These are phyloP conservation scores for Fraxinus americana DNA, from an alignment of 257 asterid genomes.

Conservation along the genomic window DNA sequence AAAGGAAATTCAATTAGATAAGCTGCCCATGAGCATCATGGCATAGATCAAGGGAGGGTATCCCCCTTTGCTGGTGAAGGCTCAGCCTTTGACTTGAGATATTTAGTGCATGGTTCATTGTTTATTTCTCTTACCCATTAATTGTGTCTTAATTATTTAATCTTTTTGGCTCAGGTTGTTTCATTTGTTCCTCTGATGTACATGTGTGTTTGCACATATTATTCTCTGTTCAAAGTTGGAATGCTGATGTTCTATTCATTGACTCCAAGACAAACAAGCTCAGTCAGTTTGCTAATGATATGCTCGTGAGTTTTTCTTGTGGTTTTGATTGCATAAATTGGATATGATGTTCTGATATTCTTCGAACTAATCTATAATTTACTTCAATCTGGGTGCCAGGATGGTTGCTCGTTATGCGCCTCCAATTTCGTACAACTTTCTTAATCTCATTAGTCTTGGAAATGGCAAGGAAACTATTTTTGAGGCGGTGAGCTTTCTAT, in stretches of 20 bases:
- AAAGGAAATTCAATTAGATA: background rate
- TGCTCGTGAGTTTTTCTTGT: conserved; percentile 78
- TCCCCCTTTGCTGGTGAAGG: background rate
- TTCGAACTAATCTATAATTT: conserved; percentile 6
- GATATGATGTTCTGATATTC: background rate
- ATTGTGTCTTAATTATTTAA: conserved; percentile 24
- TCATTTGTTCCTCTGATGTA: conserved; percentile 95
- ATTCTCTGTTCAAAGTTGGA: conserved; percentile 90
- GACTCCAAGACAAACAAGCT: conserved; percentile 88
- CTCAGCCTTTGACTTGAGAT: background rate
- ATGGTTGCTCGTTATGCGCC: conserved; percentile 99
- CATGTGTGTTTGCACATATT: conserved; percentile 97
- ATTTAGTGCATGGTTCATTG: conserved; percentile 5
- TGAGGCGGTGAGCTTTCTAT: conserved; percentile 71
- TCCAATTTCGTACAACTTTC: conserved; percentile 95
- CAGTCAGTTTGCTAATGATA: conserved; percentile 97
- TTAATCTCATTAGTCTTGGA: conserved; percentile 88
- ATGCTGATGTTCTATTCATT: conserved; percentile 95
- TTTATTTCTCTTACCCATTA: conserved; percentile 11
- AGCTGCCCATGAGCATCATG: background rate
- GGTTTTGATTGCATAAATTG: conserved; percentile 14
- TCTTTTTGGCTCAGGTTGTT: conserved; percentile 57
- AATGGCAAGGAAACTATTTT: conserved; percentile 70
- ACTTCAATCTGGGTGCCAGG: conserved; percentile 53
- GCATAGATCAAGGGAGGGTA: background rate